phyloP scores from a whole-genome alignment of 192 early-diverging fungal genomes.

The Backusella sp. region DNA sequence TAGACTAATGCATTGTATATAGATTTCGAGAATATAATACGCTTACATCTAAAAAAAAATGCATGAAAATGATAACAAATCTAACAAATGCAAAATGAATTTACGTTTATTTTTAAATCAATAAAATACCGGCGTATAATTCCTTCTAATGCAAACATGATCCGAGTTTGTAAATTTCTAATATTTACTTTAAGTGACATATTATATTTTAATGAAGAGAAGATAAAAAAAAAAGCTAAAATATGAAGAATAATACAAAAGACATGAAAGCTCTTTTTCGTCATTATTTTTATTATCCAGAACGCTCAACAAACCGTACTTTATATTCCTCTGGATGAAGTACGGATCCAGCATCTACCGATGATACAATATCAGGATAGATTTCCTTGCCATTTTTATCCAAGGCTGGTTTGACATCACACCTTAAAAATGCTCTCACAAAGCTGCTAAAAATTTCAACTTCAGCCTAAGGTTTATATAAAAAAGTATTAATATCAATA shows the following conservation, averaged over 20 bases:
- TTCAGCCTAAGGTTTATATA: not conserved
- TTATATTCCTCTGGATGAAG: constrained; percentile 1
- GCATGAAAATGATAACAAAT: too few species aligned
- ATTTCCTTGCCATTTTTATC: not conserved
- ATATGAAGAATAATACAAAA: not conserved
- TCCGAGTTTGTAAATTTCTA: not conserved
- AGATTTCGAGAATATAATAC: too few species aligned
- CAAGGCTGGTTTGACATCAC: not conserved
- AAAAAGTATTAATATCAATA: not conserved
- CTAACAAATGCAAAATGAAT: too few species aligned
- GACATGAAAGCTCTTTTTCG: not conserved
- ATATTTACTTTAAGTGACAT: not conserved
- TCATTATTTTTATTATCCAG: not conserved
- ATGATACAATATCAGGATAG: not conserved
- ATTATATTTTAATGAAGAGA: not conserved
- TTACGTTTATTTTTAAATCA: too few species aligned
- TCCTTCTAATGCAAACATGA: too few species aligned
- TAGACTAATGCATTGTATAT: too few species aligned
- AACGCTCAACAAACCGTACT: not conserved
- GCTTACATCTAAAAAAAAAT: too few species aligned
- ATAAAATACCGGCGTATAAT: too few species aligned
- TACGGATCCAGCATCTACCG: not conserved
- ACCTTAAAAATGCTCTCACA: not conserved
- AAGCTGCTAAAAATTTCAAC: not conserved
- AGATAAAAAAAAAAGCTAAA: not conserved